A percentile compares a stretch with the other conserved stretches of the same genome.
Evolutionary conservation across 1,284 basidiomycete species (phyloP).

Genomic region (Volvariella volvacea): DNA sequence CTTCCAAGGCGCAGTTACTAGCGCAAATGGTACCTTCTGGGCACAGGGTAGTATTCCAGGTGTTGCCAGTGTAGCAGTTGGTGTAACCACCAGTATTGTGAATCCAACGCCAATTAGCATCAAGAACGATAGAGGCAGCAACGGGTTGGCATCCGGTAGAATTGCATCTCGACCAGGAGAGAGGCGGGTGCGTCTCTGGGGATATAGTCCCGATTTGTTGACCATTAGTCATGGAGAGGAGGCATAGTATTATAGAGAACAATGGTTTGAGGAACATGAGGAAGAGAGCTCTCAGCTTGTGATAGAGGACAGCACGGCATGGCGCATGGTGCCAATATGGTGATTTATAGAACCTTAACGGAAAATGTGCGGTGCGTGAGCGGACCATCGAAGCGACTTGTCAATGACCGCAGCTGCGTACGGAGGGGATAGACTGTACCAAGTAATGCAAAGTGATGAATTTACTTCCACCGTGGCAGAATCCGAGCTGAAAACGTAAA

Average conservation of each 20-base stretch:
- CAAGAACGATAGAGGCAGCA: constrained; percentile 23
- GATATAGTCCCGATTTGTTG: constrained; percentile 28
- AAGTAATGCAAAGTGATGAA: too few relatives aligned
- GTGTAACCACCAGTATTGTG: constrained; percentile 13
- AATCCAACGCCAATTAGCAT: constrained; percentile 31
- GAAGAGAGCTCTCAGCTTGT: neutral
- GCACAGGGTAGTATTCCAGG: constrained; percentile 38
- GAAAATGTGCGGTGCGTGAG: too few relatives aligned
- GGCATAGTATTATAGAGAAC: neutral
- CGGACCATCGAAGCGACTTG: too few relatives aligned
- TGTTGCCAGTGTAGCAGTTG: constrained; percentile 32
- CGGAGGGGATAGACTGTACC: too few relatives aligned
- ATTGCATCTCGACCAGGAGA: constrained; percentile 23
- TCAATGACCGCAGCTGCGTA: too few relatives aligned
- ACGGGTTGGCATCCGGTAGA: constrained; percentile 18
- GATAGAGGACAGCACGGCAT: too few relatives aligned
- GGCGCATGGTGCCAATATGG: too few relatives aligned
- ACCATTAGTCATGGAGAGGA: constrained; percentile 3
- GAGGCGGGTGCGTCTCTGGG: constrained; percentile 26
- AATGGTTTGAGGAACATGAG: neutral
- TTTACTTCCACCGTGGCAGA: too few relatives aligned
- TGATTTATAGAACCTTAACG: too few relatives aligned
- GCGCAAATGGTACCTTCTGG: constrained; percentile 36
- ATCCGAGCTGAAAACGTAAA: too few relatives aligned
- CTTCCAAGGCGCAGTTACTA: constrained; percentile 45